phyloP scores from a whole-genome alignment of 768 basidiomycete species.

The Hysterangium stoloniferum region DNA sequence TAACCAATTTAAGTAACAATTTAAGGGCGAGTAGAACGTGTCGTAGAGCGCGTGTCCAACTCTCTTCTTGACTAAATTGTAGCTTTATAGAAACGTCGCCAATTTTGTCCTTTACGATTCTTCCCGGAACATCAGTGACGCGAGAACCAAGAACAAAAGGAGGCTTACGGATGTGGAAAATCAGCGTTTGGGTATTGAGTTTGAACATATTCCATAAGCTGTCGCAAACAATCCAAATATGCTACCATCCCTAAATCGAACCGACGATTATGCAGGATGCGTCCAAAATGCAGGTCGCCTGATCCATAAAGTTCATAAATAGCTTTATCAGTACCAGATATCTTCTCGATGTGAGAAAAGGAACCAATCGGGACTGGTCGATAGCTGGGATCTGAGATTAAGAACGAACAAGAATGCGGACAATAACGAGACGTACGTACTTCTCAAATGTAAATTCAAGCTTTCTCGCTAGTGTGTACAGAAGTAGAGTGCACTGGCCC shows the following conservation, averaged over 20 bases:
- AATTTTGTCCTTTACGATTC: conserved; percentile 90
- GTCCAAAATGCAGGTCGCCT: conserved; percentile 82
- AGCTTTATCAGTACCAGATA: conserved; percentile 62
- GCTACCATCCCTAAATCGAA: conserved; percentile 97
- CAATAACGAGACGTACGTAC: conserved; percentile 35
- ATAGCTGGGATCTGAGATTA: conserved; percentile 46
- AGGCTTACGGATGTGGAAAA: conserved; percentile 79
- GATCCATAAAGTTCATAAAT: conserved; percentile 92
- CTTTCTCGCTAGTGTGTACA: conserved; percentile 88
- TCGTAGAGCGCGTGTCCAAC: conserved; percentile 89
- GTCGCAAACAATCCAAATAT: conserved; percentile 89
- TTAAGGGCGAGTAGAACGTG: conserved; percentile 88
- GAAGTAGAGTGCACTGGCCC: conserved; percentile 88
- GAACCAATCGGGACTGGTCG: conserved; percentile 91
- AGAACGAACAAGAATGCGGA: not conserved
- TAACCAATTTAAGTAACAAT: conserved; percentile 81
- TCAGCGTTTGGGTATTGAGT: conserved; percentile 64
- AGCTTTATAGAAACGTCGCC: conserved; percentile 91
- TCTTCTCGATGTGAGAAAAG: conserved; percentile 86
- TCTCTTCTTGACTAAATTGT: conserved; percentile 91
- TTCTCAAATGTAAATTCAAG: conserved; percentile 82
- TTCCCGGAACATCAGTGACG: conserved; percentile 25
- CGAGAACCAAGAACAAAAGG: conserved; percentile 1
- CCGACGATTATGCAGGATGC: conserved; percentile 86
- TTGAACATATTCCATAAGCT: conserved; percentile 81